Base-by-base conservation (phyloP, 495 filamentous ascomycete genomes). In the Sabuloglossum arenarium region DNA sequence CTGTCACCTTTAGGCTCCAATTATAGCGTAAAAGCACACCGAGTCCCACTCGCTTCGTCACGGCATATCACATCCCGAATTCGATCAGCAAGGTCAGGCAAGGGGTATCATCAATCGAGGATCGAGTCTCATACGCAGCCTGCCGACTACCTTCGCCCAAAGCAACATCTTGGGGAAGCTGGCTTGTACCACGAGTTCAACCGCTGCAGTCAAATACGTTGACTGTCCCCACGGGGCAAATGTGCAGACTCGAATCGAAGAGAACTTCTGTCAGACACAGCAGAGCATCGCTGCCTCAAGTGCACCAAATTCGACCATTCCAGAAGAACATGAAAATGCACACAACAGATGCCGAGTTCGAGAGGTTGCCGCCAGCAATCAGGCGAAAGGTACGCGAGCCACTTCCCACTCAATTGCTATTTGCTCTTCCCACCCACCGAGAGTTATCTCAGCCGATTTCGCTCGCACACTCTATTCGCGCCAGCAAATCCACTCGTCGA, bases 321-420 rank as follows among this genome's bases (percentile, higher is more conserved):
- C n/a, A n/a, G 45, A 21, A n/a, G 23, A 51, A 19, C 24, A 51
- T 51, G 47, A 51, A 28, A 23, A 30, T 51, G n/a, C 47, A 5
- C 23, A 51, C 47, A 21, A 51, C 56, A 14, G 46, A 58, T 9
- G 54, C 37, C 45, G 71, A 74, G 60, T 73, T 73, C 63, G 73
- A 79, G 58, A 71, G 71, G 54, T 65, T 80, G 63, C 78, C 78
- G n/a, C 62, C 75, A 45, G 49, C 45, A 19, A 47, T 56, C 32
- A 19, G 52, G n/a, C 57, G 57, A 28, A 59, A 59, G 57, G 57
- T 59, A 56, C 34, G 54, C 54, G 28, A 49, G 39, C 39, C 39
- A 24, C 27, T 56, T 21, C 53, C 6, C 25, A 3, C 25, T 54
- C 21, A 57, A 51, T 45, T 16, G 27, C 31, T 31, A 29, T 27